Base-by-base conservation (phyloP, 208 protist genomes). In the Acanthamoeba royreba region DNA sequence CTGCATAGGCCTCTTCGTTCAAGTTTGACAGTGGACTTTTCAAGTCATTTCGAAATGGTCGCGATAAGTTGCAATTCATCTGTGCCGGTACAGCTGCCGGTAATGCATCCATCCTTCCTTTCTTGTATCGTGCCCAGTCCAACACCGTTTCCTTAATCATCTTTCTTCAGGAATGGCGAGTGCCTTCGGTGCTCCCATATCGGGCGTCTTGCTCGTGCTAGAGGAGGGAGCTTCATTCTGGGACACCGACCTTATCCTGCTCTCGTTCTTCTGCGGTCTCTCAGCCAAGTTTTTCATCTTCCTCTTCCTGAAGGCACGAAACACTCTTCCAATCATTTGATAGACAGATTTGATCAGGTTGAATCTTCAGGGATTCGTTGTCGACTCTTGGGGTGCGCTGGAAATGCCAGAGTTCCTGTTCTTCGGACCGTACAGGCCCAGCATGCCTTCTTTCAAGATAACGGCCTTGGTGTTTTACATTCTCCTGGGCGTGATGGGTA, bases 251-350 rank as follows among this genome's bases (percentile, higher is more conserved):
- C 38, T 85, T 5, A 52, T 85, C 35, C 38, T 85, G 35, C 35
- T 53, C 45, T 53, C 74, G n/a, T 85, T 85, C 45, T 85, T 85
- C 74, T 85, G 74, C 45, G 74, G 74, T 40, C 38, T 85, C 42
- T 85, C 42, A 8, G 74, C 74, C 74, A 85, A 85, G 74, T 52
- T 85, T 40, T 85, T 85, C 45, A 49, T 85, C 74, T 85, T 85
- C 45, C 28, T 85, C 19, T 85, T 85, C 45, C 74, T 85, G 8
- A 28, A 85, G 74, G 74, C 47, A 61, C 53, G n/a, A n/a, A n/a
- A n/a, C n/a, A n/a, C 53, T 61, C n/a, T 61, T n/a, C 53, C 53
- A 61, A 61, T n/a, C 19, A 28, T 19, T 19, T 61, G 19, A 28
- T 61, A 61, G n/a, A 28, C n/a, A 61, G n/a, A 28, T 61, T n/a